Conservation (phyloP, 2,329 filamentous ascomycete genomes). For the Nothomitra cinnamomea region DNA sequence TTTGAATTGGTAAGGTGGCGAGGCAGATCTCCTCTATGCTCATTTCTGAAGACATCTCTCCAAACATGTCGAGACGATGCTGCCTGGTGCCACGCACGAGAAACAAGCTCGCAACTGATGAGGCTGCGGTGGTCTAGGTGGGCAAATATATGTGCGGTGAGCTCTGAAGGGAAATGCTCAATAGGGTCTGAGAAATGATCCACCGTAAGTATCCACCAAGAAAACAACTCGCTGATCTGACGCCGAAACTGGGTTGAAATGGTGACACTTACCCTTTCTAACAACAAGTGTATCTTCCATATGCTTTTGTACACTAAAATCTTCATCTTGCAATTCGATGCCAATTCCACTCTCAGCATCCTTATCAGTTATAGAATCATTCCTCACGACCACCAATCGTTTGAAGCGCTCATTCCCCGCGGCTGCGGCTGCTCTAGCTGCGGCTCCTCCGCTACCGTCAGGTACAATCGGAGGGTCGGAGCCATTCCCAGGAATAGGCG, state of each 20-base stretch:
- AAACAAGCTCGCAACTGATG: constrained; percentile 36
- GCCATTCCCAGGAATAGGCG: constrained; percentile 4
- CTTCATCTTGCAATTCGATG: constrained; percentile 23
- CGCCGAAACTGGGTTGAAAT: constrained; percentile 20
- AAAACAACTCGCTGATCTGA: neutral
- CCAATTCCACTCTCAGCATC: constrained; percentile 34
- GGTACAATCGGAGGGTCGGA: constrained; percentile 3
- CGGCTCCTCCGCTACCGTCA: constrained; percentile 20
- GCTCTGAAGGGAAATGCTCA: constrained; percentile 37
- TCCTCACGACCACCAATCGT: neutral
- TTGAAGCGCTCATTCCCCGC: constrained; percentile 6
- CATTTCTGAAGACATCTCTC: constrained; percentile 41
- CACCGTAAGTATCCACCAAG: constrained; percentile 7
- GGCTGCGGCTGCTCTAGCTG: constrained; percentile 37
- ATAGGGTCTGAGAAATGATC: constrained; percentile 31
- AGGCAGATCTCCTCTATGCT: constrained; percentile 24
- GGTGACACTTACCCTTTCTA: constrained; percentile 17
- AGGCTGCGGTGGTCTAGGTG: constrained; percentile 41
- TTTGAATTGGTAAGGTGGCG: constrained; percentile 14
- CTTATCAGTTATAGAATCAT: constrained; percentile 11
- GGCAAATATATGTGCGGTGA: constrained; percentile 40
- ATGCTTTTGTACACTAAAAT: constrained; percentile 7
- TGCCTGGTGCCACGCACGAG: constrained; percentile 36
- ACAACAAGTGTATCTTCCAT: constrained; percentile 19
- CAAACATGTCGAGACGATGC: constrained; percentile 42